Evolutionary conservation across 1,139 yeast genomes (phyloP).

Genomic region (Protomyces lactucae-debilis): DNA sequence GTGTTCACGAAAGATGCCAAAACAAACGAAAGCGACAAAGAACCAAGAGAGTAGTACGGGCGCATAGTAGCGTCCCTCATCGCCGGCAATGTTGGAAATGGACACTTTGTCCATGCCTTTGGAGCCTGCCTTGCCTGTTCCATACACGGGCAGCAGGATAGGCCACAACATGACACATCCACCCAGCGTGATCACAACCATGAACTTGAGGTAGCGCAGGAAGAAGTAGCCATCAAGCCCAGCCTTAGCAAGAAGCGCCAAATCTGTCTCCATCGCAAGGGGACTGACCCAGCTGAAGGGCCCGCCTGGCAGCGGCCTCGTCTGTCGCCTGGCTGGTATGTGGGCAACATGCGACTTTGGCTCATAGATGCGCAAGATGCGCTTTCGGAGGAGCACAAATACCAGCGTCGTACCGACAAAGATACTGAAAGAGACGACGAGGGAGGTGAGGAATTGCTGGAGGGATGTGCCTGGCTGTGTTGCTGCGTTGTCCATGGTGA

Average conservation of each 20-base stretch:
- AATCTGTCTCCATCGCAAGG: constrained; percentile 45
- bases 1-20: constrained; percentile 73
- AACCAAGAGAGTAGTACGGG: constrained; percentile 61
- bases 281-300: constrained; percentile 40
- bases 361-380: constrained; percentile 68
- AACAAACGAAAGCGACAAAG: constrained; percentile 65
- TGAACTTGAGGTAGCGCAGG: constrained; percentile 65
- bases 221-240: constrained; percentile 82
- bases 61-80: constrained; percentile 41
- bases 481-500: background rate
- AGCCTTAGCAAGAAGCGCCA: constrained; percentile 67
- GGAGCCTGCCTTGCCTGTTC: constrained; percentile 62
- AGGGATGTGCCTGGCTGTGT: constrained; percentile 16
- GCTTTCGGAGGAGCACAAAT: constrained; percentile 63
- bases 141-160: constrained; percentile 78
- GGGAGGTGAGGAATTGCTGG: constrained; percentile 24
- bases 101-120: constrained; percentile 73
- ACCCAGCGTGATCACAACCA: constrained; percentile 53
- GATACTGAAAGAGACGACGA: constrained; percentile 40
- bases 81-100: constrained; percentile 52
- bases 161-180: constrained; percentile 71
- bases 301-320: constrained; percentile 40
- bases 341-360: constrained; percentile 63
- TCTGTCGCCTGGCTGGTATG: constrained; percentile 42
- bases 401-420: constrained; percentile 52